Conservation (phyloP, 192 early-diverging fungal species). For the Entophlyctis luteolus region DNA sequence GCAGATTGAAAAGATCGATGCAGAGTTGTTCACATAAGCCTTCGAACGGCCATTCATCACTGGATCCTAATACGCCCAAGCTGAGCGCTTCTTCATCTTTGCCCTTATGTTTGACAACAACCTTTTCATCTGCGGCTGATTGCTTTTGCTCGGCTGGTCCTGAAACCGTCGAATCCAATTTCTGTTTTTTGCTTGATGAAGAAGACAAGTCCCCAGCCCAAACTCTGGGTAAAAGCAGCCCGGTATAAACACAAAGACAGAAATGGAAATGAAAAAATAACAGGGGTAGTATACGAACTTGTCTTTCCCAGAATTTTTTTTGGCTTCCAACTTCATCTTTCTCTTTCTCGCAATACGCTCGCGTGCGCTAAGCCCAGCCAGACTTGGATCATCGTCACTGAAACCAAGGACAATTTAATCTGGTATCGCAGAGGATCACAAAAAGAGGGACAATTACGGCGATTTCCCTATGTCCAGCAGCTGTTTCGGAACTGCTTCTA, state of each 20-base stretch:
- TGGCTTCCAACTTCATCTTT: slow-evolving; percentile 74
- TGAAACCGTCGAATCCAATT: neutral
- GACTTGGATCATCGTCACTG: slow-evolving; percentile 42
- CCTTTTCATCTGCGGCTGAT: neutral
- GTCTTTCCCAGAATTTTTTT: slow-evolving; percentile 57
- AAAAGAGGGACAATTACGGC: neutral
- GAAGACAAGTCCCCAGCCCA: slow-evolving; percentile 43
- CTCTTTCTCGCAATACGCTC: slow-evolving; percentile 86
- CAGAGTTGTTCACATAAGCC: slow-evolving; percentile 64
- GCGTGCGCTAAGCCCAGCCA: slow-evolving; percentile 81
- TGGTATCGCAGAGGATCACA: neutral
- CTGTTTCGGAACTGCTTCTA: slow-evolving; percentile 19
- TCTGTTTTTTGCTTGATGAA: slow-evolving; percentile 40
- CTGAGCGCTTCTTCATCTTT: slow-evolving; percentile 25
- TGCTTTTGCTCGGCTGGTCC: neutral
- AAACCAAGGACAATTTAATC: neutral
- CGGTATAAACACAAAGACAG: neutral
- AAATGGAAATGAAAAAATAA: neutral
- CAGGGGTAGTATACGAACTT: slow-evolving; percentile 50
- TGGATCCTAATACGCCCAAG: slow-evolving; percentile 40
- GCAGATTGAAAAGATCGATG: slow-evolving; percentile 66
- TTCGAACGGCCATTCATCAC: slow-evolving; percentile 70
- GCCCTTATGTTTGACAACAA: slow-evolving; percentile 33
- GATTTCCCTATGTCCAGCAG: slow-evolving; percentile 28
- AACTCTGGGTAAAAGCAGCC: slow-evolving; percentile 24